Conservation (phyloP, 2,329 filamentous ascomycete species). For the Pseudogymnoascus sp. region DNA sequence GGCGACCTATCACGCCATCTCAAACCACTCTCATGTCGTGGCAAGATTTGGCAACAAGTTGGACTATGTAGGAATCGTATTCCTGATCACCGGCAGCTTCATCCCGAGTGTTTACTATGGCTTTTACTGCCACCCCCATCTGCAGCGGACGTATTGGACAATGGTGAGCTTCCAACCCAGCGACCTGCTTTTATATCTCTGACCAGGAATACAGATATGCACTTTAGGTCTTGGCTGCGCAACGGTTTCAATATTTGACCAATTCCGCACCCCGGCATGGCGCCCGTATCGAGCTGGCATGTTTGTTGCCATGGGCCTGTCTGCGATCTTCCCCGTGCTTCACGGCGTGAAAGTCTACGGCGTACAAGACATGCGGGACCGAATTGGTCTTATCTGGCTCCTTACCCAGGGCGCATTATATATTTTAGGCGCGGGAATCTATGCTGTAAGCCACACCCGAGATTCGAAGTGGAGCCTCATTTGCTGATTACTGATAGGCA, state of each 20-base stretch:
- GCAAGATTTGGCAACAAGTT: conserved; percentile 82
- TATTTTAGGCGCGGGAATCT: conserved; percentile 74
- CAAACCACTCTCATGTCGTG: conserved; percentile 73
- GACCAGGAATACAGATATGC: conserved; percentile 52
- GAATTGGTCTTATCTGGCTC: conserved; percentile 75
- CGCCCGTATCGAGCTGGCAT: conserved; percentile 78
- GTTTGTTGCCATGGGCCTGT: conserved; percentile 82
- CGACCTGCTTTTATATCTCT: neutral
- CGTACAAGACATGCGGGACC: conserved; percentile 51
- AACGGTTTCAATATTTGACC: conserved; percentile 67
- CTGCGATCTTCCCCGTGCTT: conserved; percentile 71
- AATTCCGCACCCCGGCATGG: conserved; percentile 75
- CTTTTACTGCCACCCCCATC: conserved; percentile 58
- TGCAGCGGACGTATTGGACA: conserved; percentile 65
- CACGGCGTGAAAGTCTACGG: conserved; percentile 67
- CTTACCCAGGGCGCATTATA: conserved; percentile 75
- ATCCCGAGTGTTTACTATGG: conserved; percentile 84
- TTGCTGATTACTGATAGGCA: conserved; percentile 36
- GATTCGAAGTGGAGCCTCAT: neutral
- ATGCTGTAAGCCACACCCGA: conserved; percentile 53
- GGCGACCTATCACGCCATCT: conserved; percentile 74
- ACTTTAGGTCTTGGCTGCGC: conserved; percentile 69
- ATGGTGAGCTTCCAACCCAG: conserved; percentile 48
- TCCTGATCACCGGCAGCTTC: conserved; percentile 84
- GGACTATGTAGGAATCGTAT: conserved; percentile 90